Evolutionary conservation across 208 protist genomes (phyloP), one percentile per base, ranked within the genome.

Genomic region (Naegleria lovaniensis): DNA sequence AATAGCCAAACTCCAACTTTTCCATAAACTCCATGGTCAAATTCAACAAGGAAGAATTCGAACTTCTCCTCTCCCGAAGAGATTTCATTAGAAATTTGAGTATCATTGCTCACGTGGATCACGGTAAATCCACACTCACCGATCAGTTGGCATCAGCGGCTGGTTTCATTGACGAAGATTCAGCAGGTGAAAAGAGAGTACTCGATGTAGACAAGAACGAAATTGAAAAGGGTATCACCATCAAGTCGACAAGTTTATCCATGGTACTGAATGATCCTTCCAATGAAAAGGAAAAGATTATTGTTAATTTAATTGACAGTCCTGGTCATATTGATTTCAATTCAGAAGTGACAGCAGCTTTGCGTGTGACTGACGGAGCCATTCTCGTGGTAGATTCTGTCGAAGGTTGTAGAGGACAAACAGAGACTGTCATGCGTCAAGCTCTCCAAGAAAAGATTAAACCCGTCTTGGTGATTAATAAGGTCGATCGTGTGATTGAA

Each of bases 231-330:
- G 94, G 98, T 94, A 99, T 99, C 92, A 99, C 98, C 90, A 99
- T 99, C 96, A 99, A 99, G 95, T 99, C 98, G n/a, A 99, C 98
- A 59, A 97, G 96, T 93, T 97, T 99, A 92, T 99, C 98, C 95
- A 93, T 98, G 89, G 93, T 98, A 13, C 93, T 94, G 33, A 95
- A 96, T 11, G 89, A 48, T 48, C 43, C 43, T 48, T 1, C 7
- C 5, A 48, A 48, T 0, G 59, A 39, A 6, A 41, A 84, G 1
- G 5, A 41, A 43, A 1, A 84, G 86, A 98, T 98, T 94, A 94
- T 99, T 79, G 99, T 99, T 96, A 99, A 99, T 97, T 91, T 99
- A 41, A 99, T 99, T 93, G 97, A 99, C 92, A 98, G 96, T 38
- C 97, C 97, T 85, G 98, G 98, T 85, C 99, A 99, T 96, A 98